Conservation (phyloP, 108 stramenopile genomes). For the Licmophora abbreviata region DNA sequence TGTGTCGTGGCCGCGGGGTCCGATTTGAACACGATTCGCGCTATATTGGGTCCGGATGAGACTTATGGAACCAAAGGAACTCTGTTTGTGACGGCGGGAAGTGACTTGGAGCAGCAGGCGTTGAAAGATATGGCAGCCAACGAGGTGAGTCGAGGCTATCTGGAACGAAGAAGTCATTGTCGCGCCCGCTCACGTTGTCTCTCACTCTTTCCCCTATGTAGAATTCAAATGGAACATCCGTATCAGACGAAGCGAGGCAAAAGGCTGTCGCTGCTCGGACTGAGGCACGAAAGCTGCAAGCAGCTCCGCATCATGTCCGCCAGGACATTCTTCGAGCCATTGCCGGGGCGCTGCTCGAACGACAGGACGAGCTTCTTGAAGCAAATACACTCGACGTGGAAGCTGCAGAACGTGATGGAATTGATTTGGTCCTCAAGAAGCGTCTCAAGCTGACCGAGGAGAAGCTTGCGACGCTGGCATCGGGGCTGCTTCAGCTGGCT, state of each 20-base stretch:
- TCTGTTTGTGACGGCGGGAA: conserved; percentile 69
- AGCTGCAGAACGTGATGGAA: conserved; percentile 68
- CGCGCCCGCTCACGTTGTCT: background rate
- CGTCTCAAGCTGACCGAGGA: conserved; percentile 83
- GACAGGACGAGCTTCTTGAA: conserved; percentile 57
- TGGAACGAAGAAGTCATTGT: background rate
- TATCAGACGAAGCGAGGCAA: conserved; percentile 54
- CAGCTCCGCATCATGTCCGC: conserved; percentile 57
- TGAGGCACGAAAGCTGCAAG: conserved; percentile 79
- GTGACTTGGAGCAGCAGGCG: conserved; percentile 64
- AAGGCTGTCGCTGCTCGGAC: conserved; percentile 57
- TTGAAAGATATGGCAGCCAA: conserved; percentile 41
- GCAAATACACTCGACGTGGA: conserved; percentile 87
- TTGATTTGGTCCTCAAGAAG: conserved; percentile 53
- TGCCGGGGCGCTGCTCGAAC: conserved; percentile 56
- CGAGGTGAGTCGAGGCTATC: conserved; percentile 15
- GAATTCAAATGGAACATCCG: conserved; percentile 5
- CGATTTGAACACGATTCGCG: conserved; percentile 76
- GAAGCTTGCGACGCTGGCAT: conserved; percentile 82
- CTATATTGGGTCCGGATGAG: conserved; percentile 36
- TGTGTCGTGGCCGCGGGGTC: conserved; percentile 83
- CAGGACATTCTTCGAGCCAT: conserved; percentile 74
- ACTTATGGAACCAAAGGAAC: conserved; percentile 54
- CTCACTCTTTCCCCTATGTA: background rate
- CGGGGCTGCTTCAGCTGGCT: conserved; percentile 80